Conservation (phyloP, 305 asterid species). For the Solanum hybrid region DNA sequence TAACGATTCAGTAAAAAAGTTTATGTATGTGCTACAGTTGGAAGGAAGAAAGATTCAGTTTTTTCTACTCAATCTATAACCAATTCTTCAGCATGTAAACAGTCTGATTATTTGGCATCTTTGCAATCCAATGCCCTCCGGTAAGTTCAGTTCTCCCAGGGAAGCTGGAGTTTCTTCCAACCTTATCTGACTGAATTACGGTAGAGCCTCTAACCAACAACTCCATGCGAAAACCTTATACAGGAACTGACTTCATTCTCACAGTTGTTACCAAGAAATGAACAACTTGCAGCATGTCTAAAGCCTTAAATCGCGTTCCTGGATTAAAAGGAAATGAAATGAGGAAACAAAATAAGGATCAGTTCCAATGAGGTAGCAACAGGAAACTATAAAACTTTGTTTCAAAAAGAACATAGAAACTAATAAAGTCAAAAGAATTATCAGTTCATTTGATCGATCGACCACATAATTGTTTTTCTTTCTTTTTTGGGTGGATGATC, state of each 20-base stretch:
- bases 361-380: background rate
- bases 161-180: background rate
- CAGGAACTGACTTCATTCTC: background rate
- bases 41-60: background rate
- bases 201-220: background rate
- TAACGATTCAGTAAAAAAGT: background rate
- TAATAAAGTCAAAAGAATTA: slow-evolving; percentile 9
- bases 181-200: background rate
- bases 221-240: background rate
- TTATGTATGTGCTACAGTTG: background rate
- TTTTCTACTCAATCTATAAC: background rate
- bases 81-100: background rate
- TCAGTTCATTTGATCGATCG: slow-evolving; percentile 15
- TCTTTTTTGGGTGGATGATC: slow-evolving; percentile 34
- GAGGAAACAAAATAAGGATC: background rate
- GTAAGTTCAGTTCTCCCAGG: background rate
- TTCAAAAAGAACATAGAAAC: slow-evolving; percentile 6
- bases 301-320: background rate
- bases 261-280: background rate
- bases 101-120: slow-evolving; percentile 1
- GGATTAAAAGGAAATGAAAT: background rate
- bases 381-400: slow-evolving; percentile 11
- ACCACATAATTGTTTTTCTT: slow-evolving; percentile 25
- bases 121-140: slow-evolving; percentile 2
- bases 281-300: background rate